Percentiles rank a stretch among this genome's conserved stretches.
Conservation (phyloP, 768 basidiomycete genomes). For the Russula lepida region DNA sequence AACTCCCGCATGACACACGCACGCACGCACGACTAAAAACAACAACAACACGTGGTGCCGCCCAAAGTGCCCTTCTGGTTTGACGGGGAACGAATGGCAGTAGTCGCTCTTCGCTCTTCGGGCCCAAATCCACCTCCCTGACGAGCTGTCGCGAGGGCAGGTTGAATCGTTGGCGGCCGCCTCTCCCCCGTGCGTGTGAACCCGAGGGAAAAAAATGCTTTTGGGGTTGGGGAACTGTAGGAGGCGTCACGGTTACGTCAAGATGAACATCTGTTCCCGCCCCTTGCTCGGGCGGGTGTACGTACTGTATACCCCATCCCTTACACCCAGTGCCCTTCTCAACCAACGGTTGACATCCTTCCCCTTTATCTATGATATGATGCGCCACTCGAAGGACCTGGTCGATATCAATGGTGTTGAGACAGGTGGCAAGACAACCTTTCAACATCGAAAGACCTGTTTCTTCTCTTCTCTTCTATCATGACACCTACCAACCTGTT, state of each 20-base stretch:
- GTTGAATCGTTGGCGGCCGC: neutral
- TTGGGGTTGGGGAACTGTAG: no score
- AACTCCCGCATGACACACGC: no score
- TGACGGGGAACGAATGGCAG: neutral
- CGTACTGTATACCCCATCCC: neutral
- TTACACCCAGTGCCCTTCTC: neutral
- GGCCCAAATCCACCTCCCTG: no score
- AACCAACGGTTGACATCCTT: neutral
- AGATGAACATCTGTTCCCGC: neutral
- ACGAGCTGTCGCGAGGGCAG: neutral
- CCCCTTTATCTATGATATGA: neutral
- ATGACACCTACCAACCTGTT: neutral
- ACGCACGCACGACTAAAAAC: no score
- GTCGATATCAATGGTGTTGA: neutral
- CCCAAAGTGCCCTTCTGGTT: no score
- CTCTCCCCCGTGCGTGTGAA: neutral
- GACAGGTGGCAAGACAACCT: no score
- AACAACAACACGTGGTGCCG: no score
- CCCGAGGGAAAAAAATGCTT: neutral
- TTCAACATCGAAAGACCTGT: no score
- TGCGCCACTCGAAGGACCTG: neutral
- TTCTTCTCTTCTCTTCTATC: neutral
- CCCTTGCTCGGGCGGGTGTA: neutral
- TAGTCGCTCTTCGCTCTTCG: neutral
- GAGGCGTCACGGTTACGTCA: conserved; percentile 8